These are phyloP conservation scores for Xylaria digitata DNA, from an alignment of 2,329 filamentous ascomycete genomes.

Conservation along the genomic window DNA sequence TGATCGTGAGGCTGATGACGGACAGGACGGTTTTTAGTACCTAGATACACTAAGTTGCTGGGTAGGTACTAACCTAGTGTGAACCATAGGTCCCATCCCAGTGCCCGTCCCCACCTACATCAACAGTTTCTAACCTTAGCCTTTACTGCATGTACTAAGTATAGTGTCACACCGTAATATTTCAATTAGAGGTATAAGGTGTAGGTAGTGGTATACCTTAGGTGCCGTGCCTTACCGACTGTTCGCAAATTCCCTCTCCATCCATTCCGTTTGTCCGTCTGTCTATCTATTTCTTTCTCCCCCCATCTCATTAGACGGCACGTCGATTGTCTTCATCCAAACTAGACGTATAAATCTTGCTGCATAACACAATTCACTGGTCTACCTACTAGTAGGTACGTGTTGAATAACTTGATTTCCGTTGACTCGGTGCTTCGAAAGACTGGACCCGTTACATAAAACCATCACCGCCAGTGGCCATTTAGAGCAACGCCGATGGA, in stretches of 20 bases:
- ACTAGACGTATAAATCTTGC: no score
- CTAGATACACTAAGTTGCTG: neutral
- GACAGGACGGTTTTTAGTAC: conserved; percentile 15
- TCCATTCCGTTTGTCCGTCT: no score
- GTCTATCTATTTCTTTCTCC: no score
- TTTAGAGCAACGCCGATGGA: conserved; percentile 15
- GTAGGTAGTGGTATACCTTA: no score
- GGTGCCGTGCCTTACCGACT: neutral
- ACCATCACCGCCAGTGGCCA: conserved; percentile 15
- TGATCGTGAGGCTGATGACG: conserved; percentile 37
- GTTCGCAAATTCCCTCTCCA: neutral
- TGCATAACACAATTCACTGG: no score
- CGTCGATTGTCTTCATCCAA: no score
- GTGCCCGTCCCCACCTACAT: neutral
- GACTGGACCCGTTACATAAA: conserved; percentile 6
- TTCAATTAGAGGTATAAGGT: neutral
- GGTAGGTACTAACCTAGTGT: no score
- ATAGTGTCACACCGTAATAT: conserved; percentile 17
- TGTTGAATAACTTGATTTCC: no score
- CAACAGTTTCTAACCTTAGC: neutral
- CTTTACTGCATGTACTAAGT: neutral
- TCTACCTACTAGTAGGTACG: no score
- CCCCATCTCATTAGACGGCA: no score
- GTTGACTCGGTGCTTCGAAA: conserved; percentile 9
- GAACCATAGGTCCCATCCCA: neutral